Percentiles rank a stretch among this genome's conserved stretches.
These are phyloP conservation scores for Quillaja saponaria DNA, from an alignment of 306 rosid genomes.

Conservation along the genomic window DNA sequence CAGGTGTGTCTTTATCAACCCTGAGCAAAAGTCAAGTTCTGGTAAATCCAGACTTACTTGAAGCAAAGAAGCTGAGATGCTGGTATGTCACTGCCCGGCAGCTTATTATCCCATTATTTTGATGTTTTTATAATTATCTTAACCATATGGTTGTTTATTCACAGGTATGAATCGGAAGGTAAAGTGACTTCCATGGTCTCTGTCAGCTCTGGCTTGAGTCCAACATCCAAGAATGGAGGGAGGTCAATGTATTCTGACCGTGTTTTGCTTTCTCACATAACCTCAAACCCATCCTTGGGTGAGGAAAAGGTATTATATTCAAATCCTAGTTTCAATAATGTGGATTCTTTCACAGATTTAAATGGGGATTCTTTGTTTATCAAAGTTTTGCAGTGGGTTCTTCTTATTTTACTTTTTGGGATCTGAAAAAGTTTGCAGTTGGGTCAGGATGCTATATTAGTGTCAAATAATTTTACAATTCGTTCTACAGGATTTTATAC, in stretches of 20 bases:
- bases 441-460: background rate
- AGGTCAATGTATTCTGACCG: constrained; percentile 82
- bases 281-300: constrained; percentile 61
- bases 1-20: constrained; percentile 88
- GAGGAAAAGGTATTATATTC: constrained; percentile 64
- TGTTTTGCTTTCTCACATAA: constrained; percentile 53
- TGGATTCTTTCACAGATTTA: background rate
- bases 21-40: constrained; percentile 54
- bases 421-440: background rate
- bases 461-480: background rate
- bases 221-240: constrained; percentile 43
- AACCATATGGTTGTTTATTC: background rate
- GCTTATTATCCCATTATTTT: background rate
- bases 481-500: background rate
- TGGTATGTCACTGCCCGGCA: constrained; percentile 50
- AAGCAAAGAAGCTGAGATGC: constrained; percentile 67
- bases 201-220: constrained; percentile 55
- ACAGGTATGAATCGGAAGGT: constrained; percentile 92
- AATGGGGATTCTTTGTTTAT: background rate
- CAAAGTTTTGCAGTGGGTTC: background rate
- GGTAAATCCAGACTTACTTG: constrained; percentile 73
- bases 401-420: too few relatives aligned
- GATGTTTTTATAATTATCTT: background rate
- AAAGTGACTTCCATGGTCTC: constrained; percentile 69
- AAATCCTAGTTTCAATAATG: background rate